These are phyloP conservation scores for Neopestalotiopsis clavispora DNA, from an alignment of 2,329 filamentous ascomycete genomes.

Conservation along the genomic window DNA sequence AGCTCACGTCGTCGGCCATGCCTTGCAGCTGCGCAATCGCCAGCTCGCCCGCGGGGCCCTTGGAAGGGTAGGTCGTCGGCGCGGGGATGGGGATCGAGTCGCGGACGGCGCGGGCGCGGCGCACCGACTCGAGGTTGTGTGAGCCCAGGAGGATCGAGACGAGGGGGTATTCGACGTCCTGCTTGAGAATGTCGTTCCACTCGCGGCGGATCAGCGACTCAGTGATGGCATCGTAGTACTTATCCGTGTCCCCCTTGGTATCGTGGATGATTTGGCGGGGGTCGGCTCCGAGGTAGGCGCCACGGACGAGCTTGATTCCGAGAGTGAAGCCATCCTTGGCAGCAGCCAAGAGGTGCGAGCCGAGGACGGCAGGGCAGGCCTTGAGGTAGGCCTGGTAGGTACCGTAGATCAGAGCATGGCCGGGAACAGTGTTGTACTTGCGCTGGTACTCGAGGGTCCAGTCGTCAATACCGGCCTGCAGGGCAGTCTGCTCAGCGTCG, in stretches of 20 bases:
- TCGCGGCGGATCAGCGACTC: constrained; percentile 67
- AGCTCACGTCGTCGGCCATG: constrained; percentile 93
- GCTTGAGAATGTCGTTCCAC: constrained; percentile 62
- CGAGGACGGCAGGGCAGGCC: constrained; percentile 60
- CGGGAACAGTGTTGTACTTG: constrained; percentile 69
- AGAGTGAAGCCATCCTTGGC: constrained; percentile 65
- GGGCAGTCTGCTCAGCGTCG: constrained; percentile 81
- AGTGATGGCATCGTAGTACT: constrained; percentile 74
- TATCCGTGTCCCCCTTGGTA: constrained; percentile 73
- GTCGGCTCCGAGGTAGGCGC: constrained; percentile 75
- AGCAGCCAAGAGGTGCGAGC: constrained; percentile 64
- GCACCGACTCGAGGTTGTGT: constrained; percentile 79
- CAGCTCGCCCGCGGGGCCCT: constrained; percentile 44
- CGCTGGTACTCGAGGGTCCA: constrained; percentile 81
- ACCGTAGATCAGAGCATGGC: constrained; percentile 75
- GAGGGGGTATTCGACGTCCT: constrained; percentile 54
- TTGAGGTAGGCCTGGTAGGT: constrained; percentile 83
- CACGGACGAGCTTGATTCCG: constrained; percentile 77
- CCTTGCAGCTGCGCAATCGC: constrained; percentile 85
- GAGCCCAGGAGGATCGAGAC: constrained; percentile 76
- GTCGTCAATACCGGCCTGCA: constrained; percentile 80
- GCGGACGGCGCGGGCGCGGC: constrained; percentile 57
- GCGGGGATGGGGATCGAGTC: constrained; percentile 36
- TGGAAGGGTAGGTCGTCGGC: constrained; percentile 32
- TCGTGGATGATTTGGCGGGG: constrained; percentile 73